These are phyloP conservation scores for Sporothrix pallida DNA, from an alignment of 2,329 filamentous ascomycete species.

Conservation along the genomic window DNA sequence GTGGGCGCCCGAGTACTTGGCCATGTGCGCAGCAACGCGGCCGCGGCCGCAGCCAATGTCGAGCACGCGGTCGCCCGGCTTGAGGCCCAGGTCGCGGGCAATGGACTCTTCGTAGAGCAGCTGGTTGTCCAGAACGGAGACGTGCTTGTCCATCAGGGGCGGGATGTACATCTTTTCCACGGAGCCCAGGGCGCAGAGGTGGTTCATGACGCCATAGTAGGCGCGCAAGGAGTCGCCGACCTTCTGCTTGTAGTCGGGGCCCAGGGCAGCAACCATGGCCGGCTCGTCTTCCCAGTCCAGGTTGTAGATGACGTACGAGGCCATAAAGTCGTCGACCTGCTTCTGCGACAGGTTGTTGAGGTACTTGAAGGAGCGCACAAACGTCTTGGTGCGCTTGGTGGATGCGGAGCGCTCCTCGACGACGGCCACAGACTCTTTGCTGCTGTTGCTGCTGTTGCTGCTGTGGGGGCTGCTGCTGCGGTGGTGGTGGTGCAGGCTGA, in stretches of 20 bases:
- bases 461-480: background rate
- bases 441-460: background rate
- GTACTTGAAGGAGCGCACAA: constrained; percentile 57
- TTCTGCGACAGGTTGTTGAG: constrained; percentile 55
- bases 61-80: constrained; percentile 53
- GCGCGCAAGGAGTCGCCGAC: constrained; percentile 58
- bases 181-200: constrained; percentile 60
- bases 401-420: constrained; percentile 53
- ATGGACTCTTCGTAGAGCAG: constrained; percentile 59
- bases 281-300: constrained; percentile 59
- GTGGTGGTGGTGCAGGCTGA: constrained; percentile 18
- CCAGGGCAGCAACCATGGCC: constrained; percentile 55
- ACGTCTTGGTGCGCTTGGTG: constrained; percentile 56
- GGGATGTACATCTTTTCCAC: constrained; percentile 66
- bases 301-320: constrained; percentile 62
- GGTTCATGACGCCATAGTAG: constrained; percentile 61
- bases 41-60: constrained; percentile 61
- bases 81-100: constrained; percentile 53
- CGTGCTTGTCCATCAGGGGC: constrained; percentile 57
- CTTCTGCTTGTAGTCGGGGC: constrained; percentile 55
- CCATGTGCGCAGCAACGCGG: constrained; percentile 60
- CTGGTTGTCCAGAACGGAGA: constrained; percentile 58
- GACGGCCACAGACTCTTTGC: constrained; percentile 32
- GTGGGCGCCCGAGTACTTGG: constrained; percentile 53
- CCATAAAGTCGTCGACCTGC: constrained; percentile 62